Evolutionary conservation across 1,139 yeast species (phyloP), one percentile per base, ranked within the genome.

Genomic region (Blastobotrys serpentis): DNA sequence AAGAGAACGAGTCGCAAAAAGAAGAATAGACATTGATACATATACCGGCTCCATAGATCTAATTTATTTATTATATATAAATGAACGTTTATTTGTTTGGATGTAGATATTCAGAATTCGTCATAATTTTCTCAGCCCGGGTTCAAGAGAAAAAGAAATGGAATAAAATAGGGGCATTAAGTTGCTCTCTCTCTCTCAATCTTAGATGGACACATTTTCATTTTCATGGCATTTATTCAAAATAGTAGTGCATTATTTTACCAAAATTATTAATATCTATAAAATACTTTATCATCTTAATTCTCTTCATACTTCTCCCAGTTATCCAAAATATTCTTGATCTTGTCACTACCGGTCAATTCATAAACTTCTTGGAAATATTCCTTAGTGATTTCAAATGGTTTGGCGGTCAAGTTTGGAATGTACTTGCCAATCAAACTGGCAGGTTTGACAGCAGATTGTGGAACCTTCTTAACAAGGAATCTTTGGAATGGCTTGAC

Each of bases 401-500:
- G 98, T 73, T 84, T 88, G 56, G 98, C 98, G 56, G 98, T 94
- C 78, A 92, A 82, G 77, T 92, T 92, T 59, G 99, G 99, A 77
- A 92, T 89, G 72, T 94, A 92, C 75, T 89, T 90, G 67, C 90
- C 90, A 63, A 88, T 82, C 73, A 92, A 79, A 68, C 88, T 88
- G 56, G 92, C 86, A 54, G 96, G 96, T 75, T 92, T 90, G 59
- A 92, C 94, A 46, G 96, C 95, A 59, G 88, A 86, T 75, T 86
- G 87, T 58, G 96, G 86, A 65, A 92, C 86, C 81, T 92, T 92
- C 84, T 89, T 92, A 69, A 84, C 83, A 75, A 92, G 79, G 82
- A 92, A 94, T 74, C 92, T 86, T 78, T 92, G 90, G 89, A 92
- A 92, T 63, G 98, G 98, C 73, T 89, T 90, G 56, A 92, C 99